These are phyloP conservation scores for Clonostachys byssicola DNA, from an alignment of 2,329 filamentous ascomycete genomes.

Conservation along the genomic window DNA sequence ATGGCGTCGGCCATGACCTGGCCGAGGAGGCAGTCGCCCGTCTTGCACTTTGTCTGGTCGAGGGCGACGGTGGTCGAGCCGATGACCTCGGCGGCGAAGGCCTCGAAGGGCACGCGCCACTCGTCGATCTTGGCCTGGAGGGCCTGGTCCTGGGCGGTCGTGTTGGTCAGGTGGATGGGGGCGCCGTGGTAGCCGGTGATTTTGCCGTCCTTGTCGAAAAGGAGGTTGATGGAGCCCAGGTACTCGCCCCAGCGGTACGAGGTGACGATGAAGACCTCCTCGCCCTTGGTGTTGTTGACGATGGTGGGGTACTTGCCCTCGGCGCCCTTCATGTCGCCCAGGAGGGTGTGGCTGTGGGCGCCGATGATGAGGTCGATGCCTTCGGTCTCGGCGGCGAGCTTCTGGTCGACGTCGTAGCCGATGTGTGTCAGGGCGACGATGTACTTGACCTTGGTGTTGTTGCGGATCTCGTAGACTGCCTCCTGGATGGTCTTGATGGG, in stretches of 20 bases:
- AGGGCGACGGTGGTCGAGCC: conserved; percentile 50
- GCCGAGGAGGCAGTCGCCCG: conserved; percentile 53
- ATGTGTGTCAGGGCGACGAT: conserved; percentile 66
- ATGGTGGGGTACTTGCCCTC: conserved; percentile 62
- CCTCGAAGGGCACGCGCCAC: conserved; percentile 59
- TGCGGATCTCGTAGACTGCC: conserved; percentile 57
- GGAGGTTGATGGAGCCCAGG: conserved; percentile 62
- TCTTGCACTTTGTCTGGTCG: conserved; percentile 54
- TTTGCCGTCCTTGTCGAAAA: conserved; percentile 57
- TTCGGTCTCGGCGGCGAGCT: conserved; percentile 53
- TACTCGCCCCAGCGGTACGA: conserved; percentile 68
- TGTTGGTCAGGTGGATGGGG: conserved; percentile 60
- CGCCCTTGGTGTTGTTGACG: conserved; percentile 52
- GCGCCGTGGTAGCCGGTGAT: conserved; percentile 59
- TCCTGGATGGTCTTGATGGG: conserved; percentile 54
- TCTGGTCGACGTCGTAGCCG: conserved; percentile 60
- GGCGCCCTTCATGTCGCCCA: conserved; percentile 55
- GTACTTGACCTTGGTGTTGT: conserved; percentile 53
- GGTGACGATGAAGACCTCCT: conserved; percentile 66
- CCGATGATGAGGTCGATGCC: conserved; percentile 67
- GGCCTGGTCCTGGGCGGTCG: conserved; percentile 48
- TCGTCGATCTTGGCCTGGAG: conserved; percentile 53
- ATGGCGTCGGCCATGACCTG: conserved; percentile 56
- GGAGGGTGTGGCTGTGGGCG: conserved; percentile 55
- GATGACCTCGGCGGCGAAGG: conserved; percentile 52